Evolutionary conservation across 2,329 filamentous ascomycete species (phyloP).

Genomic region (Ceratocystis cacaofunesta): DNA sequence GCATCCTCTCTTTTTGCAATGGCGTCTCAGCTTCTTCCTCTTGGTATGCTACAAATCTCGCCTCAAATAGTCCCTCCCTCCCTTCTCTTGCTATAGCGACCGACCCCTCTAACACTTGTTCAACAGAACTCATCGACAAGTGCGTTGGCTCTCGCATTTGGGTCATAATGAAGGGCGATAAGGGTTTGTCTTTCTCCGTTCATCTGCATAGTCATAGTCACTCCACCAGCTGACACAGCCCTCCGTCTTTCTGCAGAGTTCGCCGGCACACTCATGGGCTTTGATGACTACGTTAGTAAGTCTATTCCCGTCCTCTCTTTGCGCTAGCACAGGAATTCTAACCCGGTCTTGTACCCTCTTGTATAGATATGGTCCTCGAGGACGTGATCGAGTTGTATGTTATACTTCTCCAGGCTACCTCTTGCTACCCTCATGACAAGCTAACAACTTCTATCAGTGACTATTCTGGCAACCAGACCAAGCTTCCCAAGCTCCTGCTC

Average conservation of each 20-base stretch:
- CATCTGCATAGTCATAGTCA: neutral
- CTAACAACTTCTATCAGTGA: constrained; percentile 43
- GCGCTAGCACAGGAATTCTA: constrained; percentile 17
- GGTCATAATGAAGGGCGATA: constrained; percentile 99
- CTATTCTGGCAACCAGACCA: constrained; percentile 73
- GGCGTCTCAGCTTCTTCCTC: constrained; percentile 59
- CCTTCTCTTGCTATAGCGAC: neutral
- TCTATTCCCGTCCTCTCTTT: constrained; percentile 25
- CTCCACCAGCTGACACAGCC: neutral
- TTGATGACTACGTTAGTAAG: constrained; percentile 99
- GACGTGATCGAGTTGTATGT: constrained; percentile 91
- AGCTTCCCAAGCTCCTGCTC: constrained; percentile 83
- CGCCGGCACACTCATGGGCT: constrained; percentile 81
- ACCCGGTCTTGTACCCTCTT: constrained; percentile 11
- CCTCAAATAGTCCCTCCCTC: neutral
- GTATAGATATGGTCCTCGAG: constrained; percentile 86
- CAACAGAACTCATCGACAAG: constrained; percentile 88
- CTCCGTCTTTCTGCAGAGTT: constrained; percentile 51
- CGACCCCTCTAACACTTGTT: neutral
- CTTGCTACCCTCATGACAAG: neutral
- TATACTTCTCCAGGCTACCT: neutral
- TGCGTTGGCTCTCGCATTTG: constrained; percentile 95
- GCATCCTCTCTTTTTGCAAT: constrained; percentile 27
- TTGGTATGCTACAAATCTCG: constrained; percentile 36
- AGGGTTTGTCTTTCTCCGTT: constrained; percentile 44